phyloP scores from a whole-genome alignment of 1,139 yeast species.

The Zygosaccharomyces pseudobailii region DNA sequence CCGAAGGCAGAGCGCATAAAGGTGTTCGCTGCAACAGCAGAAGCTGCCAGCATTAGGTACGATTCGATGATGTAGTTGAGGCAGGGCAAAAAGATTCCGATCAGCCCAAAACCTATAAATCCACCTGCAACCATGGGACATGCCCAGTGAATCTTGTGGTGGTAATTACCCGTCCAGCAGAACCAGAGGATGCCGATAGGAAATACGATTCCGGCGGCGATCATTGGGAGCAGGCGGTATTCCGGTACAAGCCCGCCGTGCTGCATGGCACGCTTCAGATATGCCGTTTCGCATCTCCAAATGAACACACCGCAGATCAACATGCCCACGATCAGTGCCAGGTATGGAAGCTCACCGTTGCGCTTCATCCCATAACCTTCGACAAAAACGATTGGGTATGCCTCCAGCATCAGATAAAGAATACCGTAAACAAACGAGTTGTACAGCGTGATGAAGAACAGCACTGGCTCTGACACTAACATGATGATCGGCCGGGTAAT shows the following conservation, averaged over 20 bases:
- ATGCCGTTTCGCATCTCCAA: conserved; percentile 37
- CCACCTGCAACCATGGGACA: conserved; percentile 76
- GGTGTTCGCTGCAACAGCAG: conserved; percentile 86
- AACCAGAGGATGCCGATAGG: conserved; percentile 80
- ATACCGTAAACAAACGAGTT: conserved; percentile 84
- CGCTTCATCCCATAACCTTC: conserved; percentile 50
- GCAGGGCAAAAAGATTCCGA: conserved; percentile 72
- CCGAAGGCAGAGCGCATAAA: conserved; percentile 64
- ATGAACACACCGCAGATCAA: conserved; percentile 50
- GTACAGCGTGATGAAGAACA: conserved; percentile 64
- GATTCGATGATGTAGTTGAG: conserved; percentile 77
- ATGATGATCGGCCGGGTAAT: conserved; percentile 64
- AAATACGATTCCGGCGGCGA: conserved; percentile 62
- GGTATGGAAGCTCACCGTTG: conserved; percentile 53
- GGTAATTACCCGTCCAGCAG: conserved; percentile 79
- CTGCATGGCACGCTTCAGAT: conserved; percentile 38
- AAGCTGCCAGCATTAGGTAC: conserved; percentile 75
- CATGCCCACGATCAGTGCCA: conserved; percentile 59
- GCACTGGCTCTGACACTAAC: conserved; percentile 69
- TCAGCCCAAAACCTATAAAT: conserved; percentile 68
- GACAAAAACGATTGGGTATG: conserved; percentile 69
- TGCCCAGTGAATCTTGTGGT: conserved; percentile 67
- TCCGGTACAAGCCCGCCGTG: conserved; percentile 69
- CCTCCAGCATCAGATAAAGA: conserved; percentile 69
- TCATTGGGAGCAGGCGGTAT: conserved; percentile 70